Conservation (phyloP, 2,329 filamentous ascomycete species). For the Colletotrichum sp. region DNA sequence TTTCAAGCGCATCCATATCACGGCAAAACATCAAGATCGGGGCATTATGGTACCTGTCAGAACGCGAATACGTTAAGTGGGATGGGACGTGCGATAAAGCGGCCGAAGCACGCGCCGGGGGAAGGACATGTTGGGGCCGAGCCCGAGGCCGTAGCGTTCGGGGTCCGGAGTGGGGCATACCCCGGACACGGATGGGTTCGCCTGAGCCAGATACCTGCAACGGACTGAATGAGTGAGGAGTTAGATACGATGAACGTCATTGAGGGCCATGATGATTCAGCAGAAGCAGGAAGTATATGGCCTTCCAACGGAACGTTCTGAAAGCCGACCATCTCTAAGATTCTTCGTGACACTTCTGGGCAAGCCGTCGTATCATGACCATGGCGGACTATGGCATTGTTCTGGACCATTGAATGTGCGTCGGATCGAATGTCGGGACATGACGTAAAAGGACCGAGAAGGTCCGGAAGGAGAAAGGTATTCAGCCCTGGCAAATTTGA, state of each 20-base stretch:
- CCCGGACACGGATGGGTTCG: not conserved
- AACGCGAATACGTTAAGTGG: not conserved
- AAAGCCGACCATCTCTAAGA: no score
- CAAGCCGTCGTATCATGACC: no score
- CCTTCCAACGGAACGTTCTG: not conserved
- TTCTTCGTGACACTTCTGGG: no score
- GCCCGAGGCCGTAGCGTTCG: not conserved
- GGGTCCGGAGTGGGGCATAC: not conserved
- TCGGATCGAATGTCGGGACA: not conserved
- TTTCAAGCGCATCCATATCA: not conserved
- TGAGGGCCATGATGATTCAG: no score
- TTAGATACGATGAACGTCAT: no score
- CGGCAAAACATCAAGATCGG: rapidly evolving
- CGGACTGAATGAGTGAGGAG: not conserved
- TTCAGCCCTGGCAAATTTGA: not conserved
- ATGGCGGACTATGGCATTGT: not conserved
- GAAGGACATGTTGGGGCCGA: not conserved
- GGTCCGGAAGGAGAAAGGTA: not conserved
- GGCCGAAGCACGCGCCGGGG: not conserved
- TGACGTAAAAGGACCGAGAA: not conserved
- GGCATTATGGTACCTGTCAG: not conserved
- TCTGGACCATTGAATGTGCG: not conserved
- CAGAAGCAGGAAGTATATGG: not conserved
- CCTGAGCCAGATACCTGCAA: rapidly evolving
- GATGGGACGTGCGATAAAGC: not conserved